Conservation (phyloP, 2,329 filamentous ascomycete species). For the Malbranchea cinnamomea region DNA sequence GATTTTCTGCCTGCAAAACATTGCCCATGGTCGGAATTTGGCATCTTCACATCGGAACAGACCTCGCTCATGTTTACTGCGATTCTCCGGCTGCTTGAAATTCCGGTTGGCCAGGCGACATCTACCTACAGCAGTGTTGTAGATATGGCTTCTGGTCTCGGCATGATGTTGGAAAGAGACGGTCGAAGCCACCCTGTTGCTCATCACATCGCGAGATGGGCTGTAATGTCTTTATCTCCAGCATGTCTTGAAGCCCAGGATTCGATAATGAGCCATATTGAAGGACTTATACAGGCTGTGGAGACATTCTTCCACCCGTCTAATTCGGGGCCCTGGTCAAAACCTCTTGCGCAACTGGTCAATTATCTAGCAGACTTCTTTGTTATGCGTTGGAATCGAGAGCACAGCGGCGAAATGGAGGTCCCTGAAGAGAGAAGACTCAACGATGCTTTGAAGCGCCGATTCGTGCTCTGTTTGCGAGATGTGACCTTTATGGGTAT, state of each 20-base stretch:
- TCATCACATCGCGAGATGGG: slow-evolving; percentile 84
- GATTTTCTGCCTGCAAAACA: slow-evolving; percentile 64
- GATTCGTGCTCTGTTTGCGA: slow-evolving; percentile 76
- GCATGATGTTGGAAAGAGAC: slow-evolving; percentile 78
- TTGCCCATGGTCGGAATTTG: slow-evolving; percentile 69
- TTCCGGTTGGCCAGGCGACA: slow-evolving; percentile 88
- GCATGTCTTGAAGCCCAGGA: slow-evolving; percentile 59
- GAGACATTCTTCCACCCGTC: slow-evolving; percentile 99
- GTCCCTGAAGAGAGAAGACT: slow-evolving; percentile 66
- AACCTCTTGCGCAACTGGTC: slow-evolving; percentile 73
- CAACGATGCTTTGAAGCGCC: slow-evolving; percentile 63
- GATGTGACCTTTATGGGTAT: slow-evolving; percentile 98
- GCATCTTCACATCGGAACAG: slow-evolving; percentile 85
- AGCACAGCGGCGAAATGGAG: slow-evolving; percentile 82
- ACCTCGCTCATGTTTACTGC: slow-evolving; percentile 87
- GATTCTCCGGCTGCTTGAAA: slow-evolving; percentile 76
- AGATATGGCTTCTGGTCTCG: slow-evolving; percentile 70
- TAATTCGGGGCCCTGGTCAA: slow-evolving; percentile 86
- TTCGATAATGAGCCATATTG: slow-evolving; percentile 70
- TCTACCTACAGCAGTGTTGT: slow-evolving; percentile 73
- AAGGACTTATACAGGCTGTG: slow-evolving; percentile 83
- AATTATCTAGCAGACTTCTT: slow-evolving; percentile 93
- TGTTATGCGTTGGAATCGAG: slow-evolving; percentile 92
- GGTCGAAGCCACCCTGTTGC: slow-evolving; percentile 82
- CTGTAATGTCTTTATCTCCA: slow-evolving; percentile 84